Base-by-base conservation (phyloP, 2,329 filamentous ascomycete genomes). In the Macrophomina phaseolina region DNA sequence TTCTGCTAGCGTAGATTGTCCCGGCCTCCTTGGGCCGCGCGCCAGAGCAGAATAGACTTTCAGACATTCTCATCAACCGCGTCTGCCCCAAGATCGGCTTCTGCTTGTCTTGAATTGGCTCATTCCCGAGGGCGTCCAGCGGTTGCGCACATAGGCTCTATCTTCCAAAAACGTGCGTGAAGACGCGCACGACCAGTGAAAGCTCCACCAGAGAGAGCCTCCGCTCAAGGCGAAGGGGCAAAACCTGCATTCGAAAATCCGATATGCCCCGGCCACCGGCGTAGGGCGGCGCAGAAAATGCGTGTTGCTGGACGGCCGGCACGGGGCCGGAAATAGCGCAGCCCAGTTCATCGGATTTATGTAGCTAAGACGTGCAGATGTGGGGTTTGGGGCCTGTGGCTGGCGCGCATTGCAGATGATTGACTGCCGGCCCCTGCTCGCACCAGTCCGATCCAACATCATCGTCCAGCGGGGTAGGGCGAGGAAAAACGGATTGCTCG, bases 331-430 rank as follows among this genome's bases (percentile, higher is more conserved):
- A 61, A 61, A 48, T 45, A 61, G 40, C 56, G 48, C 56, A 36
- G 34, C 28, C 42, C 56, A 46, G 36, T 18, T 14, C 56, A 40
- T 61, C 56, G 56, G 56, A 61, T 61, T 46, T 61, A 61, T 45
- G 56, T 30, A 7, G 55, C 38, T 46, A 60, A 60, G 55, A 45
- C 38, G 23, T 60, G 55, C 56, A 61, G 56, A 48, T 61, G 56
- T 61, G 56, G 56, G 56, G 56, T 61, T 61, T 23, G 23, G 9
- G 9, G 49, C 49, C 55, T 32, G 23, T 23, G 30, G 55, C 40
- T 46, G 40, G 38, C 40, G 53, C 38, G 38, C 40, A 34, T 60
- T 23, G 56, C 56, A 45, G 56, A 61, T 61, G 56, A 61, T 61
- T 61, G 56, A 32, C 56, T 28, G 56, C 28, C 40, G 11, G 34